Evolutionary conservation across 805 yeast genomes (phyloP).

Genomic region (Wickerhamomyces queroliae): DNA sequence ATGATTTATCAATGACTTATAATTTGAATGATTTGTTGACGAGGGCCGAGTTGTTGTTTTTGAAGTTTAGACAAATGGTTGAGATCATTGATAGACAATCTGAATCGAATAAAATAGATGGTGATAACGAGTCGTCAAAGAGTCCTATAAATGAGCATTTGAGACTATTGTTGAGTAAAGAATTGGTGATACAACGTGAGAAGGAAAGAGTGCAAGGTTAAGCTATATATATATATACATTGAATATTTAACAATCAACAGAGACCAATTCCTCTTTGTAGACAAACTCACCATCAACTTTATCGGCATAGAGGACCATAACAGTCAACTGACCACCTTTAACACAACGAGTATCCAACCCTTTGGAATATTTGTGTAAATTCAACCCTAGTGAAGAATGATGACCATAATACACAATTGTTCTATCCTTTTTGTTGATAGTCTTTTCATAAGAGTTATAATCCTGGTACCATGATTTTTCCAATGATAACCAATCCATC

Average conservation of each 20-base stretch:
- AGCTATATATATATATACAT: background rate
- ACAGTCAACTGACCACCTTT: slow-evolving; percentile 69
- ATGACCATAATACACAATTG: slow-evolving; percentile 75
- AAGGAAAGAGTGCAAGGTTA: slow-evolving; percentile 19
- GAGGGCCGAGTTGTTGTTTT: slow-evolving; percentile 79
- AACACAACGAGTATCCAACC: slow-evolving; percentile 80
- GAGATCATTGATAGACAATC: slow-evolving; percentile 54
- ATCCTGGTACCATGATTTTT: slow-evolving; percentile 53
- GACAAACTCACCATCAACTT: slow-evolving; percentile 1
- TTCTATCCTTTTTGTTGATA: slow-evolving; percentile 23
- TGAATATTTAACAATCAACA: slow-evolving; percentile 7
- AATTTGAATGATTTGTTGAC: slow-evolving; percentile 71
- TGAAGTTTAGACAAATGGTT: slow-evolving; percentile 74
- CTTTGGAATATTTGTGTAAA: slow-evolving; percentile 60
- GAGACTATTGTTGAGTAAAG: slow-evolving; percentile 52
- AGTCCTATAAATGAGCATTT: slow-evolving; percentile 42
- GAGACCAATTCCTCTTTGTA: slow-evolving; percentile 7
- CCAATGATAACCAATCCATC: slow-evolving; percentile 57
- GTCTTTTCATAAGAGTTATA: slow-evolving; percentile 17
- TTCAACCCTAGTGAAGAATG: slow-evolving; percentile 77
- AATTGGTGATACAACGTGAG: slow-evolving; percentile 63
- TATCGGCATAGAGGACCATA: slow-evolving; percentile 22
- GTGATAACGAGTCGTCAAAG: slow-evolving; percentile 17
- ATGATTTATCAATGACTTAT: slow-evolving; percentile 76
- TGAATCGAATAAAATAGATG: slow-evolving; percentile 1